Evolutionary conservation across 495 filamentous ascomycete species (phyloP), one percentile per base, ranked within the genome.

Genomic region (Aspergillus conjunctus): DNA sequence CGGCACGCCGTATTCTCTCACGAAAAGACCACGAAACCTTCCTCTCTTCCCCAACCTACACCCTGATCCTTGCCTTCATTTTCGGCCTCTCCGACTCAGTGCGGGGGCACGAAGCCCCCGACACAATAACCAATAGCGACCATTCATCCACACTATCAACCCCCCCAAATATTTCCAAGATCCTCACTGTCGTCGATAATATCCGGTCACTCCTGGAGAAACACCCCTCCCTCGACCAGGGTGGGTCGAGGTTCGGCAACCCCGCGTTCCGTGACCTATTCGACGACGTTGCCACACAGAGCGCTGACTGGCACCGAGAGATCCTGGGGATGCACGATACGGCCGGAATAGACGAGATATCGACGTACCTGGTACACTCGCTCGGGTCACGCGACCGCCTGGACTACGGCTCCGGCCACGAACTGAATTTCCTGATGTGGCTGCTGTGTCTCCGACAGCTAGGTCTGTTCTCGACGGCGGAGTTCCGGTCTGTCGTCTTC

Each of bases 351-450:
- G 71, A 77, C 1, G 94, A 98, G 71, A 78, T 87, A 7, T 87
- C 87, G 8, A 83, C 87, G 43, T 99, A 99, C 68, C 80, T 99
- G 51, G 75, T 83, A 59, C 84, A 96, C 66, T 88, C 88, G 1
- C 89, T 97, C 51, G 94, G 94, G 49, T 96, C 94, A 69, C 81
- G 87, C 50, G 83, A 85, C 31, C 85, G 94, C n/a, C 91, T 98
- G 62, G 94, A 98, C 76, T 98, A 98, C 74, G 94, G 94, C 63
- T 95, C 91, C 0, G 94, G 94, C 8, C 94, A 98, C 71, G 94
- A 98, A 74, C 82, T 98, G 51, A 97, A 98, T 73, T 97, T 98
- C 73, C 81, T 93, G 70, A 87, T 96, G 72, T 98, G 92, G 91
- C 80, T 98, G 37, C 82, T 98, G 15, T 96, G 89, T 68, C 87